Evolutionary conservation across 225 moss, liverwort and hornwort genomes (phyloP).

Genomic region (Bryum argenteum): DNA sequence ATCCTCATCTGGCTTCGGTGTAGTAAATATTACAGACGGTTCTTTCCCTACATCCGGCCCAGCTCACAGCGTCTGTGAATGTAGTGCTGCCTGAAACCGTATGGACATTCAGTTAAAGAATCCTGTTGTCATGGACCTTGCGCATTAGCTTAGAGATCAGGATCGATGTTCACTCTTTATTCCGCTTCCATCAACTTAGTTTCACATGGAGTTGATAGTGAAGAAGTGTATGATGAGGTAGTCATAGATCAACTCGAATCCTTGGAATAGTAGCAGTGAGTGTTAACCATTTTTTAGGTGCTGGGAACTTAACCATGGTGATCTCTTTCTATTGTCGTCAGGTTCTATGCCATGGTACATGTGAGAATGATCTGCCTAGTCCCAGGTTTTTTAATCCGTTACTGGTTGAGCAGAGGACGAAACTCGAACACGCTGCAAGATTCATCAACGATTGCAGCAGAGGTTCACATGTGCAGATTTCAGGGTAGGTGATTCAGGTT

Average conservation of each 20-base stretch:
- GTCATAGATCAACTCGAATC: background rate
- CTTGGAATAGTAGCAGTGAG: no score
- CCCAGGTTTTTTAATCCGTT: no score
- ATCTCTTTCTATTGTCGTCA: no score
- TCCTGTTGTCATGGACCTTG: background rate
- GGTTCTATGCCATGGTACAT: no score
- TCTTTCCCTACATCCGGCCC: slow-evolving; percentile 23
- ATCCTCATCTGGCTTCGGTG: slow-evolving; percentile 50
- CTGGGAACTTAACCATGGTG: no score
- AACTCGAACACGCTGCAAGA: no score
- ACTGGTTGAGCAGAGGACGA: no score
- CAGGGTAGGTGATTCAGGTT: no score
- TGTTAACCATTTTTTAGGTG: no score
- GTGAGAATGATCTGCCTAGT: no score
- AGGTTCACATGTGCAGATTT: no score
- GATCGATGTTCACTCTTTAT: slow-evolving; percentile 12
- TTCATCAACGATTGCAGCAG: no score
- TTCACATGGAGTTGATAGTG: slow-evolving; percentile 27
- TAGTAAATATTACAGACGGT: slow-evolving; percentile 40
- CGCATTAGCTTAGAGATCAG: background rate
- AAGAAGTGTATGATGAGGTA: background rate
- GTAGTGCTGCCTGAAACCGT: slow-evolving; percentile 22
- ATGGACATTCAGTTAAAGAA: slow-evolving; percentile 2
- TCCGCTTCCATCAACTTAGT: slow-evolving; percentile 24
- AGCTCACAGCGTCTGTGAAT: slow-evolving; percentile 18